Conservation (phyloP, 2,329 filamentous ascomycete species). For the Diaporthe helianthi region DNA sequence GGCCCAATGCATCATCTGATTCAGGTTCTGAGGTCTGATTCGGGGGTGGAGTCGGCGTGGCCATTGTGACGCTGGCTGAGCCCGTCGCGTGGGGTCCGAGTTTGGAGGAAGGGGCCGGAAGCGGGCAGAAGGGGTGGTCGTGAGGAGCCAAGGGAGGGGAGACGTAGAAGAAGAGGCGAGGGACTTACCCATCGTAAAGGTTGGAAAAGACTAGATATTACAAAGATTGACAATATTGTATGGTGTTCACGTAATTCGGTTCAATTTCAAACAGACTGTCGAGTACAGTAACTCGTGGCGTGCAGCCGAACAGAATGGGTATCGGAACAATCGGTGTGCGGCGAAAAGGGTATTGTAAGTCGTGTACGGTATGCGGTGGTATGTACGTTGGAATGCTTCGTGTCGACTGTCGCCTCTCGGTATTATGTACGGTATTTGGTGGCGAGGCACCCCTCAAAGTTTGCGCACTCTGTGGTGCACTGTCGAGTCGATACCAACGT, state of each 20-base stretch:
- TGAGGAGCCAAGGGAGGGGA: neutral
- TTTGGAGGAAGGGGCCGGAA: neutral
- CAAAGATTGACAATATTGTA: neutral
- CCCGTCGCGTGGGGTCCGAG: neutral
- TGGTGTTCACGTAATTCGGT: constrained; percentile 9
- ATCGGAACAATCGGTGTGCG: neutral
- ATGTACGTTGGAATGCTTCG: constrained; percentile 22
- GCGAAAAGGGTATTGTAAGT: neutral
- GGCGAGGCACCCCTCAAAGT: neutral
- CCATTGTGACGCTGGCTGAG: neutral
- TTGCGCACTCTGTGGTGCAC: neutral
- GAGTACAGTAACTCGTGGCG: neutral
- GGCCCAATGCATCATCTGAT: neutral
- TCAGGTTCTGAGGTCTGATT: constrained; percentile 18
- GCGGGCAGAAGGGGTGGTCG: neutral
- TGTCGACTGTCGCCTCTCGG: neutral
- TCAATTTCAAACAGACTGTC: neutral
- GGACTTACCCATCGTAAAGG: constrained; percentile 31
- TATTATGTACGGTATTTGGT: constrained; percentile 13
- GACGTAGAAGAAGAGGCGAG: neutral
- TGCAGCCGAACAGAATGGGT: neutral
- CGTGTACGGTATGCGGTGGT: neutral
- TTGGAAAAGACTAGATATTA: constrained; percentile 21
- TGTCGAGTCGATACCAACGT: neutral
- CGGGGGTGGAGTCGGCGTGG: neutral